Evolutionary conservation across 352 stramenopile species (phyloP).

Genomic region (Globisporangium parvum): DNA sequence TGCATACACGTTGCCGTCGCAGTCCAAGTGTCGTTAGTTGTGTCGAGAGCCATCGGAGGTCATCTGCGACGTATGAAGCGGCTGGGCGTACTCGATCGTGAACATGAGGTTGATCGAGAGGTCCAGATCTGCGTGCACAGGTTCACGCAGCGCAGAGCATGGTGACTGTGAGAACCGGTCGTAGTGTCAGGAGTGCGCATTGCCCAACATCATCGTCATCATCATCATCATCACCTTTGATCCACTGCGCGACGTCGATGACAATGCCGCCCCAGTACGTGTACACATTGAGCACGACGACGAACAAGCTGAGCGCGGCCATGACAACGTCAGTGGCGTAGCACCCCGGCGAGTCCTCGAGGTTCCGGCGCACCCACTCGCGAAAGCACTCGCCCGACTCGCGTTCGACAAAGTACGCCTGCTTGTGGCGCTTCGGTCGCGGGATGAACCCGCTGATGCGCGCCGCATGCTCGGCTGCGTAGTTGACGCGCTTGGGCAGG

Average conservation of each 20-base stretch:
- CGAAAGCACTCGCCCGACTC: conserved; percentile 40
- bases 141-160: not conserved
- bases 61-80: too few species aligned
- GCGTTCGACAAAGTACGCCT: conserved; percentile 27
- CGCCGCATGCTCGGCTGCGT: conserved; percentile 16
- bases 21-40: not conserved
- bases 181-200: not conserved
- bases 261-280: conserved; percentile 51
- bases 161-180: not conserved
- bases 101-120: conserved; percentile 61
- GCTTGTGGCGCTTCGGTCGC: conserved; percentile 23
- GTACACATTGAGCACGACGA: conserved; percentile 59
- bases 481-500: conserved; percentile 29
- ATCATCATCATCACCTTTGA: too few species aligned
- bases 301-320: conserved; percentile 50
- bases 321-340: conserved; percentile 34
- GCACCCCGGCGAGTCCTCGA: conserved; percentile 54
- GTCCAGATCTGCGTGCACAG: conserved; percentile 30
- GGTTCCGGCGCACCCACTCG: conserved; percentile 69
- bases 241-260: conserved; percentile 22
- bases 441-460: conserved; percentile 29
- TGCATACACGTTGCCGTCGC: conserved; percentile 3
- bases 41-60: too few species aligned
- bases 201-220: too few species aligned
- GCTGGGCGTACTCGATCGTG: conserved; percentile 48